These are phyloP conservation scores for Hypomontagnella monticulosa DNA, from an alignment of 495 filamentous ascomycete genomes.

Conservation along the genomic window DNA sequence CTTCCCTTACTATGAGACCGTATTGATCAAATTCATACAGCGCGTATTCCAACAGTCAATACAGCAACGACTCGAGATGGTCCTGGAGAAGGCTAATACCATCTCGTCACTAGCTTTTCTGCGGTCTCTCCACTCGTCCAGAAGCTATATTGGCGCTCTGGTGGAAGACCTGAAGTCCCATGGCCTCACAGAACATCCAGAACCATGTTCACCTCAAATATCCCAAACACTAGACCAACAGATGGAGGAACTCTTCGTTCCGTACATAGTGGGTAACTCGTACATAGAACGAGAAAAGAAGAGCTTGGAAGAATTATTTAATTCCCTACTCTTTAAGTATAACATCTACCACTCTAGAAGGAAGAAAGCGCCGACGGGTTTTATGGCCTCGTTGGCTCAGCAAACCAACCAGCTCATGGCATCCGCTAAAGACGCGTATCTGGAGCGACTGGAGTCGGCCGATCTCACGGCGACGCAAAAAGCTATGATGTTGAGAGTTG, in stretches of 20 bases:
- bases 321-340: conserved; percentile 93
- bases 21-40: conserved; percentile 90
- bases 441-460: conserved; percentile 83
- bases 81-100: conserved; percentile 89
- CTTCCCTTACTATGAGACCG: conserved; percentile 95
- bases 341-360: conserved; percentile 88
- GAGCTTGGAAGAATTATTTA: conserved; percentile 90
- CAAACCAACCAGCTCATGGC: conserved; percentile 83
- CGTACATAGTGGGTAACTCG: conserved; percentile 90
- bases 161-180: conserved; percentile 95
- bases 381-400: conserved; percentile 89
- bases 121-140: conserved; percentile 87
- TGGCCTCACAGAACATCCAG: conserved; percentile 93
- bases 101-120: conserved; percentile 93
- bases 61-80: conserved; percentile 94
- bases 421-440: conserved; percentile 84
- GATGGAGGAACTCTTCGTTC: conserved; percentile 94
- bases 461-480: conserved; percentile 87
- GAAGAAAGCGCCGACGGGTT: conserved; percentile 84
- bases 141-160: conserved; percentile 82
- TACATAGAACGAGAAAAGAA: conserved; percentile 95
- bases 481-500: conserved; percentile 83
- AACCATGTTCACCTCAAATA: conserved; percentile 86
- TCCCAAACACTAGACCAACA: conserved; percentile 91
- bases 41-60: conserved; percentile 97